phyloP scores from a whole-genome alignment of 352 stramenopile genomes.

The Aphanomyces invadans region DNA sequence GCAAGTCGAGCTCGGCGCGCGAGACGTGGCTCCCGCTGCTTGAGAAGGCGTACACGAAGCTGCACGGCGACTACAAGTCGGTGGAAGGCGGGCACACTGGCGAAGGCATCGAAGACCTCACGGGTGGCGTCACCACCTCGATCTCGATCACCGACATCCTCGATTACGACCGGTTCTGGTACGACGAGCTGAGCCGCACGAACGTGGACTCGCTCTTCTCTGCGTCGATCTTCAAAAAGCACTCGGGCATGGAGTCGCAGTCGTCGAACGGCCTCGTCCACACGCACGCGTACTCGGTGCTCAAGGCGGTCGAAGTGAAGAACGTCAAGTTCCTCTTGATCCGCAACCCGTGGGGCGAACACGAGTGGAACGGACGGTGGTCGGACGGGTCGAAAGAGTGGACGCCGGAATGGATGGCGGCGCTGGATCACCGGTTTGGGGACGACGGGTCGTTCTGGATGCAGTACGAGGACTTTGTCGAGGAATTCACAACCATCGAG shows the following conservation, averaged over 20 bases:
- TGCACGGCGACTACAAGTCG: constrained; percentile 56
- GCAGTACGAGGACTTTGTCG: constrained; percentile 38
- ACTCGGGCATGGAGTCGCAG: constrained; percentile 15
- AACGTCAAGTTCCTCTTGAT: constrained; percentile 34
- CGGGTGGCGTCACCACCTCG: constrained; percentile 36
- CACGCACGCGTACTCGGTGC: constrained; percentile 51
- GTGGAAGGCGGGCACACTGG: constrained; percentile 53
- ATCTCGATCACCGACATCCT: constrained; percentile 34
- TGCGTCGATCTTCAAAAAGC: constrained; percentile 25
- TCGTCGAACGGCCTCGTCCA: constrained; percentile 35
- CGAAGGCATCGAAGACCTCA: constrained; percentile 40
- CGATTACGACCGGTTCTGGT: constrained; percentile 36
- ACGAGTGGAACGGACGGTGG: constrained; percentile 46
- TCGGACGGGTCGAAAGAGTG: constrained; percentile 41
- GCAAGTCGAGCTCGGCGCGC: constrained; percentile 39
- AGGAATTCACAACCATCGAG: constrained; percentile 33
- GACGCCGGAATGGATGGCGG: constrained; percentile 39
- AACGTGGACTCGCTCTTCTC: constrained; percentile 40
- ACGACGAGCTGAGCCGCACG: constrained; percentile 32
- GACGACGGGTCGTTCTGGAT: constrained; percentile 67
- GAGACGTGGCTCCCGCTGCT: constrained; percentile 80
- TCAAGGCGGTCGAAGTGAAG: constrained; percentile 36
- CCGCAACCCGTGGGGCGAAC: constrained; percentile 51
- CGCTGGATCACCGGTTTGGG: constrained; percentile 34
- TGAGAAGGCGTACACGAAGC: constrained; percentile 83